Conservation (phyloP, 139 green algal genomes). For the Diplosphaera chodatii region DNA sequence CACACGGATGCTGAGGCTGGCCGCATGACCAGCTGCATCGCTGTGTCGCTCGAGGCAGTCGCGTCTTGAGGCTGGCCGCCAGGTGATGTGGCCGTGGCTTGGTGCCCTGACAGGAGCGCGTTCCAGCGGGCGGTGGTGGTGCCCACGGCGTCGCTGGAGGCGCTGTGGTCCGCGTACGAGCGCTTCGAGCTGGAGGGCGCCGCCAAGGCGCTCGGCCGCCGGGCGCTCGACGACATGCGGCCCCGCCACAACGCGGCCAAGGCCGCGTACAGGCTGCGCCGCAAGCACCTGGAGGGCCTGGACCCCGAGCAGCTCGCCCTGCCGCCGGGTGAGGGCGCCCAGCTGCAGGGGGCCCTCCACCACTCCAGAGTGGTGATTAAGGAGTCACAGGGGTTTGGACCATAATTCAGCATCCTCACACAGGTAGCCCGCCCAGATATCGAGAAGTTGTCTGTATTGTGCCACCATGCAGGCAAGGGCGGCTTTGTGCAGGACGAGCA, state of each 20-base stretch:
- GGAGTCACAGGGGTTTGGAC: too few relatives aligned
- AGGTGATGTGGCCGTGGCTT: too few relatives aligned
- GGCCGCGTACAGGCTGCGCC: constrained; percentile 38
- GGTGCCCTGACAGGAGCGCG: constrained; percentile 44
- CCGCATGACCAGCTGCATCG: too few relatives aligned
- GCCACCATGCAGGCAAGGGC: constrained; percentile 55
- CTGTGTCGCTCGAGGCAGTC: too few relatives aligned
- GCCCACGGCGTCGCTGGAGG: constrained; percentile 65
- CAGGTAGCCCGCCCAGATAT: too few relatives aligned
- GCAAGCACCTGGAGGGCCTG: constrained; percentile 37
- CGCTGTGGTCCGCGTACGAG: constrained; percentile 85
- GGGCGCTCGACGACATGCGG: constrained; percentile 76
- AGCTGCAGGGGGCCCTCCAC: too few relatives aligned
- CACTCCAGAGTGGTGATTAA: too few relatives aligned
- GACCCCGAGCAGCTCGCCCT: constrained; percentile 43
- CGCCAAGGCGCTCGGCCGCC: constrained; percentile 49
- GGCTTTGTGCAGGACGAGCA: constrained; percentile 50
- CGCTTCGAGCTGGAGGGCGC: constrained; percentile 62
- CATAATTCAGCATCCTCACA: too few relatives aligned
- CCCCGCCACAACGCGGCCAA: constrained; percentile 59
- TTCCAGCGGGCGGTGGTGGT: constrained; percentile 79
- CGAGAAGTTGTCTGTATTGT: too few relatives aligned
- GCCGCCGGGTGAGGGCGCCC: constrained; percentile 52
- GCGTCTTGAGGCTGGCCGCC: too few relatives aligned
- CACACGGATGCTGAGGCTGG: too few relatives aligned